These are phyloP conservation scores for Stagonosporopsis chrysanthemi DNA, from an alignment of 2,329 filamentous ascomycete genomes.

Conservation along the genomic window DNA sequence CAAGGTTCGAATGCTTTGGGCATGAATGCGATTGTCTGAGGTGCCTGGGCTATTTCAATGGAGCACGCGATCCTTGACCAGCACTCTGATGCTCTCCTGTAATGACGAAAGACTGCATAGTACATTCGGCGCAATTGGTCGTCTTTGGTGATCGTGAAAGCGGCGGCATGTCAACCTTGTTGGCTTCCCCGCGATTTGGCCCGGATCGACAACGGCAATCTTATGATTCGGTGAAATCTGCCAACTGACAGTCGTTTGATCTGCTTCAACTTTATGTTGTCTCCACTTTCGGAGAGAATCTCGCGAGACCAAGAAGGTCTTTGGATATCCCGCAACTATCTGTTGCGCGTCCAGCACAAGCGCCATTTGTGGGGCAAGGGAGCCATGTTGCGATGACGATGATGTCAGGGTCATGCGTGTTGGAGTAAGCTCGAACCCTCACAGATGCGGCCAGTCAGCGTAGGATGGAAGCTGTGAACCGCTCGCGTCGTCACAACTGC, in stretches of 20 bases:
- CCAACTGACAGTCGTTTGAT: conserved; percentile 2
- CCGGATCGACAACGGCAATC: conserved; percentile 12
- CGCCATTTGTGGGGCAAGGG: neutral
- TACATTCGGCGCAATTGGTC: conserved; percentile 11
- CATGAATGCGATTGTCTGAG: neutral
- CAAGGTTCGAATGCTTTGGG: neutral
- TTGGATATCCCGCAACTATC: neutral
- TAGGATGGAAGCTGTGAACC: neutral
- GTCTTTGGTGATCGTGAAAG: conserved; percentile 7
- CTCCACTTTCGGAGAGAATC: conserved; percentile 18
- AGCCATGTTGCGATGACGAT: conserved; percentile 1
- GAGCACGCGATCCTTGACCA: conserved; percentile 1
- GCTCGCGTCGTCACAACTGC: neutral
- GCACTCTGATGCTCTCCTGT: neutral
- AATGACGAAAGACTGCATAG: conserved; percentile 20
- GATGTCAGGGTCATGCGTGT: conserved; percentile 10
- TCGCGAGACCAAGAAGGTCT: conserved; percentile 1
- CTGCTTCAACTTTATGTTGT: neutral
- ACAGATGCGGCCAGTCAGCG: neutral
- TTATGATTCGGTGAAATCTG: conserved; percentile 7
- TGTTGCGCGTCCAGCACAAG: neutral
- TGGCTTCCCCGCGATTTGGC: conserved; percentile 15
- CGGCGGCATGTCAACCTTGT: conserved; percentile 4
- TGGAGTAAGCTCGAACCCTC: neutral
- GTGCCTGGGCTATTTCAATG: conserved; percentile 1